phyloP scores from a whole-genome alignment of 2,329 filamentous ascomycete genomes.

The Colletotrichum sidae region DNA sequence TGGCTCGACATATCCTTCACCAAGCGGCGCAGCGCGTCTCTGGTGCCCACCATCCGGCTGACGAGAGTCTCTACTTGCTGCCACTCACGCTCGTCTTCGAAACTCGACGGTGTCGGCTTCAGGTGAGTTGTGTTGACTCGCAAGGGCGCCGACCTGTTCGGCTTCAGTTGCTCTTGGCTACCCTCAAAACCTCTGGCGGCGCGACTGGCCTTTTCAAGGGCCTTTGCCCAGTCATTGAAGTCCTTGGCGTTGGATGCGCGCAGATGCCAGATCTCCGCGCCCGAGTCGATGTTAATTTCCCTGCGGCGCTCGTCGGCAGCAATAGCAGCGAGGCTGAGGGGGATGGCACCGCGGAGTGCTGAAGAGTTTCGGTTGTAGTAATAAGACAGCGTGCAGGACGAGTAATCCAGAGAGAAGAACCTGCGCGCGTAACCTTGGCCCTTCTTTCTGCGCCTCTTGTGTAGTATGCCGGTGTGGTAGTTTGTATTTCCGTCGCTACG shows the following conservation, averaged over 20 bases:
- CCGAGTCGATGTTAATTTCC: constrained; percentile 96
- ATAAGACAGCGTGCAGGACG: constrained; percentile 93
- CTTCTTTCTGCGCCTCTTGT: constrained; percentile 92
- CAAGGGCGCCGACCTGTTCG: constrained; percentile 40
- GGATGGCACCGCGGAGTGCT: constrained; percentile 90
- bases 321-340: constrained; percentile 89
- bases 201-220: constrained; percentile 84
- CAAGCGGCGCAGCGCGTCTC: constrained; percentile 87
- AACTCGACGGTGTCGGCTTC: constrained; percentile 46
- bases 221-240: constrained; percentile 87
- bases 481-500: constrained; percentile 63
- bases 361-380: constrained; percentile 96
- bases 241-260: constrained; percentile 85
- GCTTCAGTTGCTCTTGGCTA: constrained; percentile 34
- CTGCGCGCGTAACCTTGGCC: constrained; percentile 92
- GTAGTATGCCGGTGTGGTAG: constrained; percentile 85
- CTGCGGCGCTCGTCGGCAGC: constrained; percentile 88
- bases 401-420: constrained; percentile 97
- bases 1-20: constrained; percentile 83
- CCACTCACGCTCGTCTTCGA: constrained; percentile 85
- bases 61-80: constrained; percentile 86
- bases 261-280: constrained; percentile 96
- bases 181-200: constrained; percentile 64
- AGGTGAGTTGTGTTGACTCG: constrained; percentile 44
- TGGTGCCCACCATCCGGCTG: constrained; percentile 85